Evolutionary conservation across 306 rosid genomes (phyloP).

Genomic region (Arachis hypogaea): DNA sequence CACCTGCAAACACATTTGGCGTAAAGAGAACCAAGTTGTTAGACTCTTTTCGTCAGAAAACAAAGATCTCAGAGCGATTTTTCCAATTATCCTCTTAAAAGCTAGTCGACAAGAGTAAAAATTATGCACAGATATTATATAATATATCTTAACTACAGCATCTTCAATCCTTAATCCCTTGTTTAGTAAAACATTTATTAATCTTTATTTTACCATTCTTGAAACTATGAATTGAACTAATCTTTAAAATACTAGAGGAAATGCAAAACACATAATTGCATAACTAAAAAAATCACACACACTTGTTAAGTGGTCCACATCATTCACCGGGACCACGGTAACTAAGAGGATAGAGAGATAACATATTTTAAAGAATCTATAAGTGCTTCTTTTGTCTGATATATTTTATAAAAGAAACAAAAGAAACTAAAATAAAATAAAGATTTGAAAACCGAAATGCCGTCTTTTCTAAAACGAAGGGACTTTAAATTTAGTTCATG

Average conservation of each 20-base stretch:
- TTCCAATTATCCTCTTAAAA: constrained; percentile 13
- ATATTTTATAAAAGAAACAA: constrained; percentile 1
- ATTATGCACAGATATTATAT: not conserved
- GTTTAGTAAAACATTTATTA: not conserved
- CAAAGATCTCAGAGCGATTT: not conserved
- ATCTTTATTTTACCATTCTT: not conserved
- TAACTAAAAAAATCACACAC: constrained; percentile 7
- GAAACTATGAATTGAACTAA: constrained; percentile 27
- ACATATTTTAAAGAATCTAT: constrained; percentile 40
- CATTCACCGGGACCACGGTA: constrained; percentile 43
- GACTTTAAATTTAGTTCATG: constrained; percentile 34
- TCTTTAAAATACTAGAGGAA: constrained; percentile 11
- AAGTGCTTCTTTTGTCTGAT: constrained; percentile 38
- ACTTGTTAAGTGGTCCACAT: constrained; percentile 45
- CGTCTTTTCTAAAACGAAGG: constrained; percentile 24
- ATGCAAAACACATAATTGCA: constrained; percentile 25
- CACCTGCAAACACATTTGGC: constrained; percentile 46
- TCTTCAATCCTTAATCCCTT: not conserved
- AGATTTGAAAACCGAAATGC: constrained; percentile 5
- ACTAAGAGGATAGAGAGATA: constrained; percentile 33
- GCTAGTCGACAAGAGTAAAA: not conserved
- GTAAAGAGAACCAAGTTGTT: not conserved
- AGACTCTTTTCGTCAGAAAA: not conserved
- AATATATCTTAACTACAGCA: constrained; percentile 10
- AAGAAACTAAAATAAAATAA: not conserved